These are phyloP conservation scores for Talaromyces wortmannii DNA, from an alignment of 495 filamentous ascomycete species.

Conservation along the genomic window DNA sequence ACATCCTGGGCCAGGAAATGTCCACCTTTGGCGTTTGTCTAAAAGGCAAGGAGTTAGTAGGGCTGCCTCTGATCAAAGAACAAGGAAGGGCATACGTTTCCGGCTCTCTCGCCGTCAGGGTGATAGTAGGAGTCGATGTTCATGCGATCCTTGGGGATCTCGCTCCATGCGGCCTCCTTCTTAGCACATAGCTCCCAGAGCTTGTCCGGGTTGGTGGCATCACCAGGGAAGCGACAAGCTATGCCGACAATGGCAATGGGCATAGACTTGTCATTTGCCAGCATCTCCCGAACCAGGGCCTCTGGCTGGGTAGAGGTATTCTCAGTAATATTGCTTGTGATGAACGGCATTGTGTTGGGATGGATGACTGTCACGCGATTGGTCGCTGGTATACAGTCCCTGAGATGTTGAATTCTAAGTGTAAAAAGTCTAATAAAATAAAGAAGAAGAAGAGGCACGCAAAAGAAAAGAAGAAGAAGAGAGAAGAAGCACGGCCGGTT, in stretches of 20 bases:
- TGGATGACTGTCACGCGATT: no score
- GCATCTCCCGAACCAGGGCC: background rate
- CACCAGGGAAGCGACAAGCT: constrained; percentile 50
- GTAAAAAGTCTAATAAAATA: no score
- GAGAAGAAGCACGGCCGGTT: no score
- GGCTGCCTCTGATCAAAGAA: background rate
- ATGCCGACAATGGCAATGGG: constrained; percentile 44
- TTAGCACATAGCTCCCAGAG: constrained; percentile 51
- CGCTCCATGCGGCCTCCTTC: constrained; percentile 7
- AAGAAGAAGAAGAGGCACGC: no score
- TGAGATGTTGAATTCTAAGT: no score
- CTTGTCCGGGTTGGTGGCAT: constrained; percentile 28
- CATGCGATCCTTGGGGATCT: constrained; percentile 5
- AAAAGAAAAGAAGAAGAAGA: no score
- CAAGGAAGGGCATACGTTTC: constrained; percentile 12
- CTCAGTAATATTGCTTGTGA: background rate
- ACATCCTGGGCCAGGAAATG: constrained; percentile 25
- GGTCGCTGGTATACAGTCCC: background rate
- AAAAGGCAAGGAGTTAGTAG: background rate
- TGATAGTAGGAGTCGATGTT: constrained; percentile 19
- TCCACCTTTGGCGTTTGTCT: constrained; percentile 7
- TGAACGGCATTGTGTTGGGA: background rate
- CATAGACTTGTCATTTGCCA: constrained; percentile 3
- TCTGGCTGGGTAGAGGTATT: background rate
- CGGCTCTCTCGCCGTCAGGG: constrained; percentile 21